phyloP scores from a whole-genome alignment of 148 eudicot genomes.

The Limonium bicolor region DNA sequence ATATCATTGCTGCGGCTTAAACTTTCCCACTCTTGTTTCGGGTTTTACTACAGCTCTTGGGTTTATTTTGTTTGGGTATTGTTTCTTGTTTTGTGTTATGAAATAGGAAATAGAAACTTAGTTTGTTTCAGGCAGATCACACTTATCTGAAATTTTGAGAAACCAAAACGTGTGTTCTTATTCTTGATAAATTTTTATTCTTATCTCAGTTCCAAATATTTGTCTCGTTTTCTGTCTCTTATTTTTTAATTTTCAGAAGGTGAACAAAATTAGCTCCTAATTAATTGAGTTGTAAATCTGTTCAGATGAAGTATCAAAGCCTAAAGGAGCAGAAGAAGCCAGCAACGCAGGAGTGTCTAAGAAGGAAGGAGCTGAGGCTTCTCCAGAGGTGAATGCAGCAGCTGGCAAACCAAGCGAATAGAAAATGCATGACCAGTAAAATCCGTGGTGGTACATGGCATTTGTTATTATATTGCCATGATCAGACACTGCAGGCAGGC shows the following conservation, averaged over 20 bases:
- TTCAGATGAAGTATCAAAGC: constrained; percentile 41
- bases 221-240: not conserved
- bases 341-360: constrained; percentile 13
- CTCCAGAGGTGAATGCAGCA: not conserved
- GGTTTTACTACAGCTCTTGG: not conserved
- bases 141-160: not conserved
- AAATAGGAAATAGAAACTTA: not conserved
- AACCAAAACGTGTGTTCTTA: too few relatives aligned
- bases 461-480: too few relatives aligned
- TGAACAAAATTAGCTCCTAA: not conserved
- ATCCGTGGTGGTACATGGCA: too few relatives aligned
- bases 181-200: not conserved
- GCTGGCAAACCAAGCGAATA: too few relatives aligned
- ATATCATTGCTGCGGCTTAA: not conserved
- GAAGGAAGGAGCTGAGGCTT: not conserved
- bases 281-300: too few relatives aligned
- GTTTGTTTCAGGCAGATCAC: not conserved
- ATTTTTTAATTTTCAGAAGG: not conserved
- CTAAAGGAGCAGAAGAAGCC: constrained; percentile 23
- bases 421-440: too few relatives aligned
- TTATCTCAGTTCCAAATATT: not conserved
- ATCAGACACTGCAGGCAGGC: too few relatives aligned
- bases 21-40: not conserved
- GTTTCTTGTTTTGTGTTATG: not conserved
- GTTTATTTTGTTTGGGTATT: not conserved